Base-by-base conservation (phyloP, 2,329 filamentous ascomycete species). In the Emergomyces africanus region DNA sequence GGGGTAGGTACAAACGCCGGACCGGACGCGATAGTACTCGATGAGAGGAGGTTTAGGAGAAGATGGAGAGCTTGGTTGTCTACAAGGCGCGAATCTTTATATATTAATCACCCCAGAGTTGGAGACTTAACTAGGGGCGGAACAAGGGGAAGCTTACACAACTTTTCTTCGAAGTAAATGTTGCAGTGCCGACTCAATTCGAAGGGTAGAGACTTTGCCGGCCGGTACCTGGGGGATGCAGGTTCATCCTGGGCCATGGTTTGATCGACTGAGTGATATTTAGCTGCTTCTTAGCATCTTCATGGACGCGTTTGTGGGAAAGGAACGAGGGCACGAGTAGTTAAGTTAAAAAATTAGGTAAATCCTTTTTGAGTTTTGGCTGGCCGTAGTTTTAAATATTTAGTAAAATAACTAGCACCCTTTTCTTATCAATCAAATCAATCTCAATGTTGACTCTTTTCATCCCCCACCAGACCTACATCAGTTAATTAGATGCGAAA, bases 91-190 rank as follows among this genome's bases (percentile, higher is more conserved):
- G 28, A 25, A 46, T 46, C n/a, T 2, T n/a, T 44, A 12, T 23
- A 35, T 39, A 35, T 39, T 39, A 39, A n/a, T 39, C 25, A 18
- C 50, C 41, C 44, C 44, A 39, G 5, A 44, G 20, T 30, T 12
- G 2, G 23, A 30, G 15, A 6, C 6, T 25, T 30, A n/a, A 10
- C n/a, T 5, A 41, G 15, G 15, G 15, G 23, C 9, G 25, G 39
- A 15, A 46, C 60, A 60, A 58, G 61, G 61, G 62, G 28, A 59
- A 48, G 70, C 78, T 59, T 75, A 86, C 84, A 87, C 33, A 90
- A 80, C 60, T 83, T 79, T 71, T 92, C 88, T 71, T 92, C 88
- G 0, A 92, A 76, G 68, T 87, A 88, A 50, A 89, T 86, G 60
- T 83, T 81, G 64, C 82, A 83, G 66, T 89, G 84, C 60, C 83